These are phyloP conservation scores for Haplosporangium gracile DNA, from an alignment of 192 early-diverging fungal species.

Conservation along the genomic window DNA sequence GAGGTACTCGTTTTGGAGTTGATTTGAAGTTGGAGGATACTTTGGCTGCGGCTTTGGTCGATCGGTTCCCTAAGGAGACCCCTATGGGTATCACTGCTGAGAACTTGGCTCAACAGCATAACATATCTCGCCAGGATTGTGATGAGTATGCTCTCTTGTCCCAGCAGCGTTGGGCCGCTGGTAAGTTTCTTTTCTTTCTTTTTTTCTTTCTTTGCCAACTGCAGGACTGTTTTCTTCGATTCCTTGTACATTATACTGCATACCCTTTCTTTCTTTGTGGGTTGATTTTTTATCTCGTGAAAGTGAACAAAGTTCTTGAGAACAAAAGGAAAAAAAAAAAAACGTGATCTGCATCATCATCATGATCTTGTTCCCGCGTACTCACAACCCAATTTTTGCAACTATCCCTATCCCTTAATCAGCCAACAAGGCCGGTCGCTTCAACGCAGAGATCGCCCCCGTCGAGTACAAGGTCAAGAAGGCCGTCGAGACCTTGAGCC, in stretches of 20 bases:
- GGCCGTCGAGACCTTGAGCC: conserved; percentile 73
- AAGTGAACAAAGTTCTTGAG: not conserved
- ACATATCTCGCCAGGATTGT: conserved; percentile 83
- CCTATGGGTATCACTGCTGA: conserved; percentile 98
- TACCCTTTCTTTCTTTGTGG: not conserved
- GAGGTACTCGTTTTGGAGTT: conserved; percentile 86
- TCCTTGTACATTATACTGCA: not conserved
- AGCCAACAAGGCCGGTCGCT: conserved; percentile 82
- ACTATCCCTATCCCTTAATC: not conserved
- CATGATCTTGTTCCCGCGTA: not conserved
- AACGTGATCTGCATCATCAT: not conserved
- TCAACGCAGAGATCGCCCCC: conserved; percentile 85
- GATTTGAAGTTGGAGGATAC: conserved; percentile 94
- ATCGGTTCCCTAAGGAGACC: conserved; percentile 83
- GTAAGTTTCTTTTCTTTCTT: conserved; percentile 45
- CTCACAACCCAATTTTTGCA: no score
- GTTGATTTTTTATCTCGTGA: not conserved
- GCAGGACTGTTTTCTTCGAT: not conserved
- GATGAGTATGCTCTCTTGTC: conserved; percentile 86
- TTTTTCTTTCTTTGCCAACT: not conserved
- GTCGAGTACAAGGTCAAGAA: conserved; percentile 88
- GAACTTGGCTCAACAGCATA: conserved; percentile 88
- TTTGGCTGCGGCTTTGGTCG: conserved; percentile 84
- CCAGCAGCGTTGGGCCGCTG: conserved; percentile 91
- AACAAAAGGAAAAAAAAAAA: not conserved